Evolutionary conservation across 805 yeast genomes (phyloP), one percentile per base, ranked within the genome.

Genomic region (Komagataella pseudopastoris): DNA sequence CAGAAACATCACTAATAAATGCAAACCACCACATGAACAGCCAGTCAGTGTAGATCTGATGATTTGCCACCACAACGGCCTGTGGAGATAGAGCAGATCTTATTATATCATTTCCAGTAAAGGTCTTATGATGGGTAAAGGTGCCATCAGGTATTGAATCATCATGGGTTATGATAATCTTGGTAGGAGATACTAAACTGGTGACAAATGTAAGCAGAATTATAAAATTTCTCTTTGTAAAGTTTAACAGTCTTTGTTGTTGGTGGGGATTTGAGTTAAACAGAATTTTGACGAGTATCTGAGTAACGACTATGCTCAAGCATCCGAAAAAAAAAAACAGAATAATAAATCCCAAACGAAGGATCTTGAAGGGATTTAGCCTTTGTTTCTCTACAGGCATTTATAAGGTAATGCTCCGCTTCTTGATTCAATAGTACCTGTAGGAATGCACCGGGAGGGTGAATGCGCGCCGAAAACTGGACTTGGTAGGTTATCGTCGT

Each of bases 41-140:
- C 99, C 99, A 91, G 63, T 91, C 99, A 3, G 91, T 81, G 63
- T 91, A 91, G 22, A 91, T 83, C 67, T 90, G 97, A 65, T 91
- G 98, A 62, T 91, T 91, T n/a, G 93, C 79, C 43, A 90, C 82
- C 48, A 84, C 63, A 2, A 91, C 58, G 12, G 71, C 70, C 14
- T 55, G 55, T 16, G 56, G 53, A 45, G 63, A 64, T 6, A 67
- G 53, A 4, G 52, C 55, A 44, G 53, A 24, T 24, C 47, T n/a
- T n/a, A 57, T 43, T 6, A 55, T 44, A 7, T 49, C 51, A 45
- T 18, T 55, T 20, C 59, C 59, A 17, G 56, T 60, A 48, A 59
- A 51, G n/a, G 62, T 63, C 8, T 51, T 59, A 53, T 52, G 51
- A 58, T 51, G 54, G 10, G 51, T 54, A 56, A 71, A 65, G 6